These are phyloP conservation scores for Metschnikowia gelsemii DNA, from an alignment of 805 yeast genomes.

Conservation along the genomic window DNA sequence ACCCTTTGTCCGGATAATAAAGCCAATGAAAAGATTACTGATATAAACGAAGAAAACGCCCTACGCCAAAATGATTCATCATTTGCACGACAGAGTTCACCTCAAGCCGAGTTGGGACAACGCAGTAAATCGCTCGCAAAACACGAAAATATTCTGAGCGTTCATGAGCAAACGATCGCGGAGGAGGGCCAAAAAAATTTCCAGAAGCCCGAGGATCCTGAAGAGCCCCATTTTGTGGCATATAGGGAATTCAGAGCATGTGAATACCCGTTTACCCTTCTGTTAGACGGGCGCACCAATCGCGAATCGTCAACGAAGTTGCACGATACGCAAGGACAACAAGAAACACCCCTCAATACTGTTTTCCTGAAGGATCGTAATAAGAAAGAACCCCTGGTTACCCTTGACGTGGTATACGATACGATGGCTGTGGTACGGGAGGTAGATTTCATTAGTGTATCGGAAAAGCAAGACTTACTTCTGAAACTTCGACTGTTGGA, in stretches of 20 bases:
- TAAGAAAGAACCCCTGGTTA: too few species aligned
- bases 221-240: conserved; percentile 1
- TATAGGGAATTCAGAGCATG: neutral
- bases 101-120: conserved; percentile 1
- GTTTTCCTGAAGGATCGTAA: too few species aligned
- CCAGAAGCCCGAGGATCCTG: neutral
- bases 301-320: neutral
- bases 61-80: conserved; percentile 5
- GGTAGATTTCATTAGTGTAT: too few species aligned
- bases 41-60: neutral
- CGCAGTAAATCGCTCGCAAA: conserved; percentile 1
- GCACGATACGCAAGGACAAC: neutral
- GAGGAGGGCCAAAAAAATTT: neutral
- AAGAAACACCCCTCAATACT: neutral
- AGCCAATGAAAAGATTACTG: neutral
- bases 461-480: neutral
- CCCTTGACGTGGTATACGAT: neutral
- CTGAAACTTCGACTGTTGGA: neutral
- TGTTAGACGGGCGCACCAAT: neutral
- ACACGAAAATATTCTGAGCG: conserved; percentile 1
- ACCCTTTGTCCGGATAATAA: neutral
- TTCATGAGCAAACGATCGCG: neutral
- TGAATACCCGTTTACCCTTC: neutral
- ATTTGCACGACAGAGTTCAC: neutral
- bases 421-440: neutral